Conservation (phyloP, 208 protist genomes). For the Blechomonas ayalai region DNA sequence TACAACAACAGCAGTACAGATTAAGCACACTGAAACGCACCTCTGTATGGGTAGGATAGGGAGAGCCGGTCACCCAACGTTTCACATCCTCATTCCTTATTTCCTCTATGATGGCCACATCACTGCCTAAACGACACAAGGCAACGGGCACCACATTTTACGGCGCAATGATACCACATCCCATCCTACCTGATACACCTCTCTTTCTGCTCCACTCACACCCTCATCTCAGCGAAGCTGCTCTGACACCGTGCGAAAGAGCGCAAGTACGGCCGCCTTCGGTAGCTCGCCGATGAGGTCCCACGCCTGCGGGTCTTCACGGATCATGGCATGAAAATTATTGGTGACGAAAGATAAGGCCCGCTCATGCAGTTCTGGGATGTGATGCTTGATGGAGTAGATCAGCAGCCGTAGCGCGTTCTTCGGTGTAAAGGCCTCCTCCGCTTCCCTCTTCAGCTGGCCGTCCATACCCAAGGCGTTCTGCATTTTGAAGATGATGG, state of each 20-base stretch:
- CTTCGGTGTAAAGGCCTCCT: constrained; percentile 57
- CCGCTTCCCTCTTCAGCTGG: constrained; percentile 73
- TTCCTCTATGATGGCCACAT: neutral
- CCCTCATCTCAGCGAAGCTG: no score
- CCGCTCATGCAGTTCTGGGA: constrained; percentile 72
- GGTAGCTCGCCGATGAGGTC: constrained; percentile 78
- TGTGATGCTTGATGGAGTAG: constrained; percentile 77
- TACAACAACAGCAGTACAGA: no score
- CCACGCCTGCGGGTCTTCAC: constrained; percentile 79
- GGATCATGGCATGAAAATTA: constrained; percentile 55
- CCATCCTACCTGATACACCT: no score
- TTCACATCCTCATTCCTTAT: constrained; percentile 1
- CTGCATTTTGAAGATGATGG: constrained; percentile 82
- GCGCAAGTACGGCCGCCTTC: constrained; percentile 56
- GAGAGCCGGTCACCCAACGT: no score
- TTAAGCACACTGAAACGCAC: no score
- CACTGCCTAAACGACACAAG: constrained; percentile 1
- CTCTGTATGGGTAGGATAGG: no score
- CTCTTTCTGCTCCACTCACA: no score
- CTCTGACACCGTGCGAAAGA: constrained; percentile 77
- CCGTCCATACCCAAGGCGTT: constrained; percentile 74
- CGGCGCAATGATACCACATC: no score
- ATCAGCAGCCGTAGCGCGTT: constrained; percentile 79
- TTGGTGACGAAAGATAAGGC: constrained; percentile 56
- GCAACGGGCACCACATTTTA: no score